A percentile compares a stretch with the other conserved stretches of the same genome.
phyloP scores from a whole-genome alignment of 2,329 filamentous ascomycete species.

The Apiospora aurea region DNA sequence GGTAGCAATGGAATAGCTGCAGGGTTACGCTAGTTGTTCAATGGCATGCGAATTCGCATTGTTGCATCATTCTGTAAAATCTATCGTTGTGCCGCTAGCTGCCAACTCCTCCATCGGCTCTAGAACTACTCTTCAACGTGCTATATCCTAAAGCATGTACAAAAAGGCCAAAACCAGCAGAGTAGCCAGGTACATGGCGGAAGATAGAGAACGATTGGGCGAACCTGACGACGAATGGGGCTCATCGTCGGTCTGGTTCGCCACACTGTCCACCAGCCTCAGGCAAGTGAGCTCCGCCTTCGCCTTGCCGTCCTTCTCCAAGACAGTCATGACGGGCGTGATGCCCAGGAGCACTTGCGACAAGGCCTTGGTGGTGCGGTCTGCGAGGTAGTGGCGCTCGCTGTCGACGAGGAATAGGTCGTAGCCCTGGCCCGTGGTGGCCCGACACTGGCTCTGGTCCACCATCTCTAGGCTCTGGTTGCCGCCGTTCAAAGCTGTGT shows the following conservation, averaged over 20 bases:
- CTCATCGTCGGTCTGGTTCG: neutral
- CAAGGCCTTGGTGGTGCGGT: neutral
- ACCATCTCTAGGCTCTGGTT: neutral
- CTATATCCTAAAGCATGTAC: neutral
- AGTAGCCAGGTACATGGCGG: neutral
- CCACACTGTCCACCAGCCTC: conserved; percentile 5
- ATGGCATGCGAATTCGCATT: neutral
- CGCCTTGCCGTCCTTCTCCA: conserved; percentile 2
- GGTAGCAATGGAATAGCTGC: too few relatives aligned
- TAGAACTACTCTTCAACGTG: neutral
- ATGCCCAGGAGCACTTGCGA: neutral
- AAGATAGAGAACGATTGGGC: neutral
- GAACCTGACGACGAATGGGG: neutral
- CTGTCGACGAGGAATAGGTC: neutral
- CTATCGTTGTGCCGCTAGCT: neutral
- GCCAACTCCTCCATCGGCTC: neutral
- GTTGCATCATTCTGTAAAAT: neutral
- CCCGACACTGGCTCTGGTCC: neutral
- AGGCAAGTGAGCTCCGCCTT: conserved; percentile 4
- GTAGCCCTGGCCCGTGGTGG: neutral
- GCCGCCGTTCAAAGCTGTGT: neutral
- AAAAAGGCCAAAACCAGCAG: neutral
- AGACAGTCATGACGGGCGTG: neutral
- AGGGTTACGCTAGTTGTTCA: neutral
- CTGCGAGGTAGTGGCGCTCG: neutral